Evolutionary conservation across 192 early-diverging fungal species (phyloP).

Genomic region (Mortierella antarctica): DNA sequence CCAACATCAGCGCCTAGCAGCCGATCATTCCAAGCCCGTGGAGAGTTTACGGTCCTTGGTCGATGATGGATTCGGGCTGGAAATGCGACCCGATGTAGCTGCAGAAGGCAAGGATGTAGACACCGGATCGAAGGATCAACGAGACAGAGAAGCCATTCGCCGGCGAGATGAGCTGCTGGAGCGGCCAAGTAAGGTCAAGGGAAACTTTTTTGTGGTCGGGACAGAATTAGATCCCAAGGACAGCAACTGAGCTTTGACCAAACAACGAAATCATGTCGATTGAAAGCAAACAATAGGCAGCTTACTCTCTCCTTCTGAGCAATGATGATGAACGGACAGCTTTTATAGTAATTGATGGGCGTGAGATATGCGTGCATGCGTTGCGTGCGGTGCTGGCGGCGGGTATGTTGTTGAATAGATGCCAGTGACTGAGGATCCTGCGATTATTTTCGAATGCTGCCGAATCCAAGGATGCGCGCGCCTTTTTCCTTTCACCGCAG

Average conservation of each 20-base stretch:
- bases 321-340: too few relatives aligned
- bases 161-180: conserved; percentile 21
- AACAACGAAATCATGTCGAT: not conserved
- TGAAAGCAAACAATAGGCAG: not conserved
- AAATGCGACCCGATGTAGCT: not conserved
- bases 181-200: conserved; percentile 26
- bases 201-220: conserved; percentile 47
- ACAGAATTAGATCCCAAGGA: conserved; percentile 27
- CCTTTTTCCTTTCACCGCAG: conserved; percentile 30
- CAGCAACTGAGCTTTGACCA: conserved; percentile 1
- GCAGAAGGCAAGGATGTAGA: not conserved
- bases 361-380: too few relatives aligned
- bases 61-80: conserved; percentile 36
- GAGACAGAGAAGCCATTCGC: not conserved
- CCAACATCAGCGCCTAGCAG: not conserved
- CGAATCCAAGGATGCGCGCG: not conserved
- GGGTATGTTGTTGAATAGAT: too few relatives aligned
- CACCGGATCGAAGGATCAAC: not conserved
- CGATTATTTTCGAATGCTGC: conserved; percentile 3
- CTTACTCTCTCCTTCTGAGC: not conserved
- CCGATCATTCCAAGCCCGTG: not conserved
- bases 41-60: conserved; percentile 38
- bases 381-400: too few relatives aligned
- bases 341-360: too few relatives aligned
- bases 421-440: too few relatives aligned